Evolutionary conservation across 78 protist genomes (phyloP), one percentile per base, ranked within the genome.

Genomic region (Dictyostelium discoideum): DNA sequence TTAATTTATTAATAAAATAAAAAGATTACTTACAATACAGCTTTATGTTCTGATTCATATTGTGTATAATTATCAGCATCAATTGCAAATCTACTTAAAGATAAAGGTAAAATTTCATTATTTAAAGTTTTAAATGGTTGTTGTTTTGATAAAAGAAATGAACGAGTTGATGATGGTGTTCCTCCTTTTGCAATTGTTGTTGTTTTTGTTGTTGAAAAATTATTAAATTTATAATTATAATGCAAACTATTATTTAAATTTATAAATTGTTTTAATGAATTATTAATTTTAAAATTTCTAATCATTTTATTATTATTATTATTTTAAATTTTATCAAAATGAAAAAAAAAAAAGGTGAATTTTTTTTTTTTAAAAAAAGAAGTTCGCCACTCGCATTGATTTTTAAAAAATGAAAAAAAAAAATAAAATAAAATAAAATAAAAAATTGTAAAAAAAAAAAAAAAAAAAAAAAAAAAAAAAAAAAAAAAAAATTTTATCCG

Each of bases 41-140:
- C 89, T 50, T 69, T 90, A 37, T 82, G 87, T 32, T 90, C 84
- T 2, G 81, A 54, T 32, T 90, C 94, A 60, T 83, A 83, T 26
- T 48, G 24, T 37, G 87, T 32, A 60, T 60, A 60, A 60, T 83
- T 7, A 83, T 83, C 87, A 60, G 77, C 65, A 83, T 83, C 63
- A 24, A 83, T 44, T 8, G 76, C 87, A 9, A 60, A 60, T 32
- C 39, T 83, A 26, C 85, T 81, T 14, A 40, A 9, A 14, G 46
- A 77, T 77, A 77, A 42, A 42, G 84, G 84, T 40, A 42, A 42
- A 14, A 22, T 42, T 10, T 18, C 4, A 73, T 73, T 73, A 14
- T 73, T 32, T 29, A 73, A 26, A 11, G 79, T 73, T 73, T 73
- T 73, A 32, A 26, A 73, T 73, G 79, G 16, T 73, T 73, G 79